Percentiles rank a stretch among this genome's conserved stretches.
Conservation (phyloP, 768 basidiomycete species). For the Lepiota venenata region DNA sequence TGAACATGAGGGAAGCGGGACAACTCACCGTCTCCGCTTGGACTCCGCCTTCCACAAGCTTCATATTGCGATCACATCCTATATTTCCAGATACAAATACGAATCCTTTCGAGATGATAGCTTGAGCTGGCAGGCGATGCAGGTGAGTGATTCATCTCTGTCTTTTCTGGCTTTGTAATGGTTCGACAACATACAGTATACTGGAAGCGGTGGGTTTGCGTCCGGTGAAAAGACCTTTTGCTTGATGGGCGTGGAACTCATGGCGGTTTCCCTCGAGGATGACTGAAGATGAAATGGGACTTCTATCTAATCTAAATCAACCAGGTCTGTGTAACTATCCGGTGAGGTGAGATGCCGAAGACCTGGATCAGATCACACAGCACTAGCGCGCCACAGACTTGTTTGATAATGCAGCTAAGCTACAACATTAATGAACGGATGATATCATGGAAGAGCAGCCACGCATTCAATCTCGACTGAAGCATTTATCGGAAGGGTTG, state of each 20-base stretch:
- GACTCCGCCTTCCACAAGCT: conserved; percentile 15
- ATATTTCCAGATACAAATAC: conserved; percentile 16
- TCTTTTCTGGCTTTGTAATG: too few relatives aligned
- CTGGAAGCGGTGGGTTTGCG: conserved; percentile 11
- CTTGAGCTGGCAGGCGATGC: conserved; percentile 10
- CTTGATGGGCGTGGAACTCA: neutral
- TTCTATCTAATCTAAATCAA: too few relatives aligned
- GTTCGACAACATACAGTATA: conserved; percentile 1
- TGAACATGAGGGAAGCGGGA: neutral
- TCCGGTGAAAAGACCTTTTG: conserved; percentile 11
- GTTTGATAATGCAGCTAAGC: neutral
- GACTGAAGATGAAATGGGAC: too few relatives aligned
- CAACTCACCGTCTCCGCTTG: conserved; percentile 13
- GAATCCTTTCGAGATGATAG: conserved; percentile 15
- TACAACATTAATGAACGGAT: neutral
- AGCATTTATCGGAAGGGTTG: conserved; percentile 46
- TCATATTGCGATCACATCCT: conserved; percentile 12
- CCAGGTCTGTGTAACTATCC: too few relatives aligned
- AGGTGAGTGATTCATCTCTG: neutral
- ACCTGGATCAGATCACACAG: too few relatives aligned
- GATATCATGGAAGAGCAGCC: conserved; percentile 28
- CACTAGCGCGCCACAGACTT: too few relatives aligned
- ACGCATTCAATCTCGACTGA: conserved; percentile 63
- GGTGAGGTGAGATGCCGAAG: too few relatives aligned
- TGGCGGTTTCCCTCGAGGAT: neutral